Conservation (phyloP, 345 rosid species). For the Lenwebbia sp. region DNA sequence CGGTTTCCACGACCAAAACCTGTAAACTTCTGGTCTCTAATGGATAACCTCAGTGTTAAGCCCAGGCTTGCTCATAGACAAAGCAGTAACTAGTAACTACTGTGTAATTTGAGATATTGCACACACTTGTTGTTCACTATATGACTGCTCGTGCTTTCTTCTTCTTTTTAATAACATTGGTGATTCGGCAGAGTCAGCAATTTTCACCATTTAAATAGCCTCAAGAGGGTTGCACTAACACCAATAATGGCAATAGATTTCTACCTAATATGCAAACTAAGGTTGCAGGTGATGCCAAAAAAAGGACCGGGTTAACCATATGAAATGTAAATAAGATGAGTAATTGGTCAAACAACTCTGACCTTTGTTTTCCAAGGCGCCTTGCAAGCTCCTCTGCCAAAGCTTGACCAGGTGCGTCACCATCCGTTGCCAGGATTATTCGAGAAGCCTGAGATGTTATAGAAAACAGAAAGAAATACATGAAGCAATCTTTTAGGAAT, state of each 20-base stretch:
- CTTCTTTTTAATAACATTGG: too few species aligned
- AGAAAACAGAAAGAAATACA: background rate
- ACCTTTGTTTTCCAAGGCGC: slow-evolving; percentile 51
- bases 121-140: background rate
- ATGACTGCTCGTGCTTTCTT: background rate
- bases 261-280: background rate
- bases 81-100: background rate
- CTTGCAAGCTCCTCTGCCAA: slow-evolving; percentile 49
- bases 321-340: background rate
- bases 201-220: background rate
- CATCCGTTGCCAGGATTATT: slow-evolving; percentile 45
- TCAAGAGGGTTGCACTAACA: background rate
- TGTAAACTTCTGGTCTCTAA: background rate
- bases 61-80: background rate
- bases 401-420: slow-evolving; percentile 25
- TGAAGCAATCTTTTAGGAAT: background rate
- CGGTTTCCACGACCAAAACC: background rate
- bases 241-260: background rate
- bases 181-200: too few species aligned
- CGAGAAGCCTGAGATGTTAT: slow-evolving; percentile 22
- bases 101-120: background rate
- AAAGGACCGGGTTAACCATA: background rate
- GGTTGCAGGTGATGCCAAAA: background rate
- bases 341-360: background rate
- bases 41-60: background rate